Percentiles rank a stretch among this genome's conserved stretches.
Evolutionary conservation across 1,284 basidiomycete species (phyloP).

Genomic region (Macrocystidia cucumis): DNA sequence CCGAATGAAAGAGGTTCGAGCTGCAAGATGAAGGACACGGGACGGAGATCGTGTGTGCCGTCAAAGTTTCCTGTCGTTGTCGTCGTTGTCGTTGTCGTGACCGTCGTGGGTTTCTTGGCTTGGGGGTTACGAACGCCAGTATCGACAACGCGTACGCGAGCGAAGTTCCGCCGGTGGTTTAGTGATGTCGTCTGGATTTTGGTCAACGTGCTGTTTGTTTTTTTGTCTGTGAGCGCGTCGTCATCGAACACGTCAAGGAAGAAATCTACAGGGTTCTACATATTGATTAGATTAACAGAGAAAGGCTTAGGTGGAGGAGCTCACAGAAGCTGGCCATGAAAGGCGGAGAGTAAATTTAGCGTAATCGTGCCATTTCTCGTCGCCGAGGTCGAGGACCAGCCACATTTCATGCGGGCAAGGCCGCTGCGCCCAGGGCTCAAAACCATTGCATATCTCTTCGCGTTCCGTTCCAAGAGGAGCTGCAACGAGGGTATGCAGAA

Average conservation of each 20-base stretch:
- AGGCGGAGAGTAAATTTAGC: slow-evolving; percentile 50
- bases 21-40: slow-evolving; percentile 40
- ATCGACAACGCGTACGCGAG: slow-evolving; percentile 43
- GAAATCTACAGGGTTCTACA: slow-evolving; percentile 37
- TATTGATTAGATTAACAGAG: slow-evolving; percentile 9
- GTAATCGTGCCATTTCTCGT: slow-evolving; percentile 33
- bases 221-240: slow-evolving; percentile 13
- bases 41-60: slow-evolving; percentile 7
- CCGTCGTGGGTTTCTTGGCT: too few relatives aligned
- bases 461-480: slow-evolving; percentile 34
- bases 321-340: slow-evolving; percentile 62
- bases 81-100: too few relatives aligned
- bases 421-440: slow-evolving; percentile 14
- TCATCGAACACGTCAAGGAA: slow-evolving; percentile 30
- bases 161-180: slow-evolving; percentile 37
- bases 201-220: slow-evolving; percentile 10
- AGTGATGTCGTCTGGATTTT: slow-evolving; percentile 7
- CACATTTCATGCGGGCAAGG: slow-evolving; percentile 48
- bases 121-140: slow-evolving; percentile 41
- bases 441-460: slow-evolving; percentile 23
- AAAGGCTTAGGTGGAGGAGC: slow-evolving; percentile 16
- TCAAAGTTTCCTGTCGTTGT: slow-evolving; percentile 9
- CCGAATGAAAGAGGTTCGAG: slow-evolving; percentile 54
- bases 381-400: slow-evolving; percentile 45
- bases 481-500: slow-evolving; percentile 28